These are phyloP conservation scores for Globisporangium solare DNA, from an alignment of 352 stramenopile genomes.

Conservation along the genomic window DNA sequence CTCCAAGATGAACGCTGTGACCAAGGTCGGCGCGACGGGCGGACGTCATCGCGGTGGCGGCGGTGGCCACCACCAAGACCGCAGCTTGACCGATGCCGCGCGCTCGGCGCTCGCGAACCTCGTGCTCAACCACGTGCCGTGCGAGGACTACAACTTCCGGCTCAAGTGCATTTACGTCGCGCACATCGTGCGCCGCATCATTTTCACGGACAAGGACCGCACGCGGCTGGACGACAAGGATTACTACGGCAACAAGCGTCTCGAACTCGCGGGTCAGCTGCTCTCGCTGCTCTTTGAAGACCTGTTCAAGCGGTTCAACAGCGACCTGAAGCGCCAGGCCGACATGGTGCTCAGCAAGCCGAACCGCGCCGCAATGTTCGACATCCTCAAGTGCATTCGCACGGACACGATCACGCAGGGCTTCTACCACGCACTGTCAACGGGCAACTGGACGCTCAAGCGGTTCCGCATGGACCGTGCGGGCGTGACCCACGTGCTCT, in stretches of 20 bases:
- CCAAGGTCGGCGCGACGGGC: slow-evolving; percentile 43
- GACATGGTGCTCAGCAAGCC: slow-evolving; percentile 98
- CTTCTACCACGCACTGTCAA: slow-evolving; percentile 82
- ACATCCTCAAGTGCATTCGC: slow-evolving; percentile 97
- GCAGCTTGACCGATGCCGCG: slow-evolving; percentile 91
- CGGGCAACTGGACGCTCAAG: slow-evolving; percentile 99
- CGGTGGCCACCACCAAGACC: slow-evolving; percentile 36
- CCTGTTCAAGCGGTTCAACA: slow-evolving; percentile 98
- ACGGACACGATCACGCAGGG: slow-evolving; percentile 98
- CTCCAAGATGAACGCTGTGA: slow-evolving; percentile 90
- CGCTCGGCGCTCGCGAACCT: slow-evolving; percentile 97
- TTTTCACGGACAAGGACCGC: slow-evolving; percentile 85
- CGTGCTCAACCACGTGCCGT: slow-evolving; percentile 98
- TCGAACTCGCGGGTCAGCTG: slow-evolving; percentile 98
- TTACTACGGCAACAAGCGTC: slow-evolving; percentile 99
- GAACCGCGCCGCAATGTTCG: slow-evolving; percentile 97
- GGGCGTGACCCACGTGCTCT: slow-evolving; percentile 96
- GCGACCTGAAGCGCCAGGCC: slow-evolving; percentile 96
- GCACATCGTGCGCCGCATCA: slow-evolving; percentile 94
- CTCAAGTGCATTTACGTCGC: slow-evolving; percentile 98
- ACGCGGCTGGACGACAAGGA: slow-evolving; percentile 97
- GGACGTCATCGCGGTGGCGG: slow-evolving; percentile 32
- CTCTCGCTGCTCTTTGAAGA: slow-evolving; percentile 99
- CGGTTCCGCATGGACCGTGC: slow-evolving; percentile 99
- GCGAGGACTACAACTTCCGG: slow-evolving; percentile 96